phyloP scores from a whole-genome alignment of 768 basidiomycete genomes.

The Boletus fagicola region DNA sequence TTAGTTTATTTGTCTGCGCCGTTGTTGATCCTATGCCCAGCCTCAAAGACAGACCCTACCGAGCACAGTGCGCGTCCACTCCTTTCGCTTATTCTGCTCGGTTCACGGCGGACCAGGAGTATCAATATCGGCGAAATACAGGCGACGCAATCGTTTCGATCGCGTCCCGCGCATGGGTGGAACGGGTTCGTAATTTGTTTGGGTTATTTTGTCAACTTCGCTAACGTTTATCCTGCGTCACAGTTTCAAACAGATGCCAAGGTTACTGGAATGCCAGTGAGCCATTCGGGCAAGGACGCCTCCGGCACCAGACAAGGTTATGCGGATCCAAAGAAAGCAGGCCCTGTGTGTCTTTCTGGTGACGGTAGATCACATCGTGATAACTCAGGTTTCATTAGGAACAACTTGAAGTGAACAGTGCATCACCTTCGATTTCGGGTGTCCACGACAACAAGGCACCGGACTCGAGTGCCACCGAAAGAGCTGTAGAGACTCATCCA shows the following conservation, averaged over 20 bases:
- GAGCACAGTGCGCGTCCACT: too few species aligned
- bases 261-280: not conserved
- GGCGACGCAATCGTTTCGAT: too few species aligned
- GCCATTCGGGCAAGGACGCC: not conserved
- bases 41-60: too few species aligned
- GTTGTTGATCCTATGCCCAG: too few species aligned
- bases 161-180: too few species aligned
- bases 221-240: not conserved
- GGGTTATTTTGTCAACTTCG: too few species aligned
- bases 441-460: not conserved
- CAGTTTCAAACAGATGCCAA: not conserved
- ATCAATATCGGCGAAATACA: too few species aligned
- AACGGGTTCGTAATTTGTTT: too few species aligned
- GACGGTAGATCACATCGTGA: not conserved
- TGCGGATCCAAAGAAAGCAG: too few species aligned
- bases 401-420: not conserved
- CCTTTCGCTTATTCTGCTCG: too few species aligned
- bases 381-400: not conserved
- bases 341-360: not conserved
- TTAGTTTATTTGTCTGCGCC: too few species aligned
- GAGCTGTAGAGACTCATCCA: not conserved
- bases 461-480: not conserved
- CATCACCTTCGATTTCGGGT: not conserved
- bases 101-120: too few species aligned
- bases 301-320: not conserved